Conservation (phyloP, 495 filamentous ascomycete species). For the Baudoinia panamericana region DNA sequence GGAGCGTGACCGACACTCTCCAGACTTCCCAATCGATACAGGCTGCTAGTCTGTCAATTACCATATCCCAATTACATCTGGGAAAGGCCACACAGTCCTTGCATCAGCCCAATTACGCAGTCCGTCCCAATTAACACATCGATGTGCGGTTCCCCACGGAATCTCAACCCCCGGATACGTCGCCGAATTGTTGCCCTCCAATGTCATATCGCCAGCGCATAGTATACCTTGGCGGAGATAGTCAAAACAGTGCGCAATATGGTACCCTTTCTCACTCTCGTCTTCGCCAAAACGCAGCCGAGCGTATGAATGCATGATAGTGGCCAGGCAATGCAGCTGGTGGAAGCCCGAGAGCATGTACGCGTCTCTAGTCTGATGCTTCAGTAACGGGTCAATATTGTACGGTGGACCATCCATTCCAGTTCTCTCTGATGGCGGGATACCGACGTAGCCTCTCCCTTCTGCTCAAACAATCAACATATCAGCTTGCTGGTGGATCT, state of each 20-base stretch:
- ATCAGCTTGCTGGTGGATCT: too few species aligned
- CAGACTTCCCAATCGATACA: too few species aligned
- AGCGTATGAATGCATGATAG: slow-evolving; percentile 13
- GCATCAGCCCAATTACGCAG: slow-evolving; percentile 12
- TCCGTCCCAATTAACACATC: slow-evolving; percentile 11
- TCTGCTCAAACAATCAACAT: slow-evolving; percentile 8
- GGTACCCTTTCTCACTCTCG: slow-evolving; percentile 6
- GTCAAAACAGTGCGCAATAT: slow-evolving; percentile 20
- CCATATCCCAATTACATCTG: slow-evolving; percentile 14
- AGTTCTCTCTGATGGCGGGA: slow-evolving; percentile 4
- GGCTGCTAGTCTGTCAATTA: too few species aligned
- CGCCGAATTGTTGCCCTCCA: slow-evolving; percentile 17
- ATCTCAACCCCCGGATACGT: slow-evolving; percentile 14
- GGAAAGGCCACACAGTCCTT: slow-evolving; percentile 8
- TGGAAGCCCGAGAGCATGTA: slow-evolving; percentile 13
- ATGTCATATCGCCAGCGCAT: slow-evolving; percentile 20
- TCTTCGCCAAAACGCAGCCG: slow-evolving; percentile 11
- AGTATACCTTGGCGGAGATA: slow-evolving; percentile 23
- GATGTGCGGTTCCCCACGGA: slow-evolving; percentile 14
- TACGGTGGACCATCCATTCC: slow-evolving; percentile 12
- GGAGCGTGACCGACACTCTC: too few species aligned
- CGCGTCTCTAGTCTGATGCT: neutral
- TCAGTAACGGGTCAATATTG: slow-evolving; percentile 7
- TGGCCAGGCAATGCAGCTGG: slow-evolving; percentile 12
- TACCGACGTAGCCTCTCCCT: slow-evolving; percentile 13